phyloP scores from a whole-genome alignment of 2,329 filamentous ascomycete genomes.

The Colletotrichum shisoi region DNA sequence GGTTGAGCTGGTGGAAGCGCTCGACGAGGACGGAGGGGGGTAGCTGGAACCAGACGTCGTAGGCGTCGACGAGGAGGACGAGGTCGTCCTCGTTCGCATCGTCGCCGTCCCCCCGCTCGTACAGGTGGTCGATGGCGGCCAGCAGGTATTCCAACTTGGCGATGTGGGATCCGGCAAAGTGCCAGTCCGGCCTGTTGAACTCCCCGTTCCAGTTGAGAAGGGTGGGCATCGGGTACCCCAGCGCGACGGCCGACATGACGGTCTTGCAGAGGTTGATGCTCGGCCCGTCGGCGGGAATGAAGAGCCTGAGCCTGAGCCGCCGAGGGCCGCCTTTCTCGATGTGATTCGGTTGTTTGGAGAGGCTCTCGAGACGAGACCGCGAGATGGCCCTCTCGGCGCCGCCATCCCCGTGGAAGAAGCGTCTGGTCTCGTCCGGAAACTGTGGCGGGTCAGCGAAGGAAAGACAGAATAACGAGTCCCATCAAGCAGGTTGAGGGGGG shows the following conservation, averaged over 20 bases:
- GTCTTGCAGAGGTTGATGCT: constrained; percentile 52
- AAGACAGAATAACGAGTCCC: too few relatives aligned
- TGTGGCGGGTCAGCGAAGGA: background rate
- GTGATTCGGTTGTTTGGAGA: background rate
- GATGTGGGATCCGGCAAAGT: constrained; percentile 51
- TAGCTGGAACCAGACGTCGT: constrained; percentile 53
- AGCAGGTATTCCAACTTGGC: constrained; percentile 51
- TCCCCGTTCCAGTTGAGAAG: constrained; percentile 52
- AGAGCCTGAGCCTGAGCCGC: constrained; percentile 49
- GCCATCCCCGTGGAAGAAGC: background rate
- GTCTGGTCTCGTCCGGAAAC: constrained; percentile 2
- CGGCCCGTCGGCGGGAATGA: constrained; percentile 51
- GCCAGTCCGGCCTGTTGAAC: constrained; percentile 50
- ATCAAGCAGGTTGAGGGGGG: too few relatives aligned
- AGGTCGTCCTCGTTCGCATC: constrained; percentile 46
- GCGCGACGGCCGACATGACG: constrained; percentile 50
- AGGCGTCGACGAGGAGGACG: constrained; percentile 50
- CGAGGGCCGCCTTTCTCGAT: constrained; percentile 38
- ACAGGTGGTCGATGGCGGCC: constrained; percentile 45
- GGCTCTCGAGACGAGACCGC: constrained; percentile 1
- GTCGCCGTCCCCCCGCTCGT: constrained; percentile 39
- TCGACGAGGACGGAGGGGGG: constrained; percentile 50
- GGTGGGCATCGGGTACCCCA: constrained; percentile 51
- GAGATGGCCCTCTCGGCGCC: constrained; percentile 7
- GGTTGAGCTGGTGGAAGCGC: constrained; percentile 49